Base-by-base conservation (phyloP, 2,329 filamentous ascomycete genomes). In the Alternaria tenuissima region DNA sequence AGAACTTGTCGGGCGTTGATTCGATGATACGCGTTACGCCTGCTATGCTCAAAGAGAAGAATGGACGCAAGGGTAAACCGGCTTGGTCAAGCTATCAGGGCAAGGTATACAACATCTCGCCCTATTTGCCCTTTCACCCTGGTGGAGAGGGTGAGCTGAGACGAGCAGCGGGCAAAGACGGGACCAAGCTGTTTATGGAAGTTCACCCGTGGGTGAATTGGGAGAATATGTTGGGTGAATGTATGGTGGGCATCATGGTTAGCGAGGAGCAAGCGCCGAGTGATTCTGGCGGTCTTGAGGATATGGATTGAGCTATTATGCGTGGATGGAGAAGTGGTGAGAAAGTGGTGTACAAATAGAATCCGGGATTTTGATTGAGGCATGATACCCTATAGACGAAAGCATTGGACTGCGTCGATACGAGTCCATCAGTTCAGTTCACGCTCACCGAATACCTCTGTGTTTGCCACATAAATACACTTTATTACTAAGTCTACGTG, bases 51-150 rank as follows among this genome's bases (percentile, higher is more conserved):
- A 90, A 89, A 75, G 80, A 82, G 39, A 89, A 93, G 79, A 96
- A 91, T 39, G 94, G 94, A 0, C 88, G 94, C 30, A 91, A 91
- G 74, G 93, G 93, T 8, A 89, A 87, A 63, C 92, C 96, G 71
- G 93, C 94, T 0, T 99, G 95, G 95, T 96, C 91, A 61, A 91
- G 88, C 1, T 89, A 96, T 62, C 90, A 92, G 61, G 94, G 94
- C 1, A 91, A 91, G 72, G 94, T 98, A 28, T 99, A 98, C 81
- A 98, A 98, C 73, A 89, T 99, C 59, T 90, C 90, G 0, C 93
- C 94, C 0, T 99, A 98, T 75, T 76, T 93, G 36, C 89, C 91
- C 1, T 99, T 93, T 75, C 95, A 99, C 77, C 95, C 95, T 0
- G 95, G 95, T 22, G 95, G 92, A 8, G 87, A 90, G 69, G 87